Percentiles rank a stretch among this genome's conserved stretches.
phyloP scores from a whole-genome alignment of 148 eudicot species.

The Cornus florida region DNA sequence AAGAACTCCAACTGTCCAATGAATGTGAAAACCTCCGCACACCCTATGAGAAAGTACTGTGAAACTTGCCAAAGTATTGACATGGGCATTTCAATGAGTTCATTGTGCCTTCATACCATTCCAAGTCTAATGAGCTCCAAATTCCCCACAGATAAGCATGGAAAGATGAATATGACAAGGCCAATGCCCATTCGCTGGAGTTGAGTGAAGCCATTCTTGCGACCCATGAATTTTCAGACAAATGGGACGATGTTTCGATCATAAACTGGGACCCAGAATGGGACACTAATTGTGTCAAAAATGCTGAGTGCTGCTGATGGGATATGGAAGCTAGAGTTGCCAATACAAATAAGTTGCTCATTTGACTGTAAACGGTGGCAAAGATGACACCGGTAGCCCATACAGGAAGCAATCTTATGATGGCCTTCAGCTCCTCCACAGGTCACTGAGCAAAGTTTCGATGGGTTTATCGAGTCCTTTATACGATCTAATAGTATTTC shows the following conservation, averaged over 20 bases:
- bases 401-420: constrained; percentile 56
- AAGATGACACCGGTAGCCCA: constrained; percentile 71
- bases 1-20: no score
- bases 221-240: constrained; percentile 54
- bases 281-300: constrained; percentile 61
- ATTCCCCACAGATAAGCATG: no score
- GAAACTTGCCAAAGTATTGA: no score
- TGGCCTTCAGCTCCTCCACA: constrained; percentile 76
- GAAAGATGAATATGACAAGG: constrained; percentile 58
- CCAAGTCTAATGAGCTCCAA: no score
- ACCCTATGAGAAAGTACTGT: no score
- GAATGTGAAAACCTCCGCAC: no score
- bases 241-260: constrained; percentile 58
- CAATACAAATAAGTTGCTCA: constrained; percentile 60
- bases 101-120: no score
- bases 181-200: constrained; percentile 83
- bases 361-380: constrained; percentile 59
- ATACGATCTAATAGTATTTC: no score
- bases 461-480: no score
- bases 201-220: constrained; percentile 47
- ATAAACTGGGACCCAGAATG: constrained; percentile 68
- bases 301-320: constrained; percentile 71
- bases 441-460: constrained; percentile 66
- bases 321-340: no score
- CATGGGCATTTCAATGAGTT: no score